These are phyloP conservation scores for Auriscalpium microsporum DNA, from an alignment of 768 basidiomycete genomes.

Conservation along the genomic window DNA sequence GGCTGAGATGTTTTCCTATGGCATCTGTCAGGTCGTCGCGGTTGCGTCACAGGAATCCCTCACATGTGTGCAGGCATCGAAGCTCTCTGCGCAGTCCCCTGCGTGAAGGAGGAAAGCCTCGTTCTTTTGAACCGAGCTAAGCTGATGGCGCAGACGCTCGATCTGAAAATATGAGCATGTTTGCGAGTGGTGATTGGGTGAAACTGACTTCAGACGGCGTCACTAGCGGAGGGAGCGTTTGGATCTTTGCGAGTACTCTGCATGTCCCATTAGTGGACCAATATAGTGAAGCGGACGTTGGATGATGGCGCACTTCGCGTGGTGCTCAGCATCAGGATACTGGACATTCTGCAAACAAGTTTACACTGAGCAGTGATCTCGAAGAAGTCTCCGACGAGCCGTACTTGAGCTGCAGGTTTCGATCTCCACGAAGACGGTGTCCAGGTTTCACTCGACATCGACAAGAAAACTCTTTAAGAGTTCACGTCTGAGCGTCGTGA, in stretches of 20 bases:
- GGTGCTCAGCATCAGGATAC: constrained; percentile 57
- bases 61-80: constrained; percentile 84
- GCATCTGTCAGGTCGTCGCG: background rate
- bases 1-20: constrained; percentile 75
- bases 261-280: background rate
- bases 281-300: background rate
- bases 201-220: constrained; percentile 77
- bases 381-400: background rate
- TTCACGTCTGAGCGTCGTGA: no score
- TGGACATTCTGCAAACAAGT: constrained; percentile 44
- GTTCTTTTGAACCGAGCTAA: constrained; percentile 72
- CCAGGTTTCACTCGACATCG: background rate
- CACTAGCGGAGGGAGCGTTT: constrained; percentile 79
- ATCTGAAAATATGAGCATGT: constrained; percentile 36
- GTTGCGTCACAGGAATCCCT: constrained; percentile 17
- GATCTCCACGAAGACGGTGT: background rate
- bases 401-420: background rate
- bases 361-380: background rate
- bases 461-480: no score
- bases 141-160: constrained; percentile 73
- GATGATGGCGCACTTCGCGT: constrained; percentile 40
- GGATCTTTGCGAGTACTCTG: constrained; percentile 75
- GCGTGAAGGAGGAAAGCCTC: constrained; percentile 94
- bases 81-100: constrained; percentile 96
- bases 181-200: no score